phyloP scores from a whole-genome alignment of 2,329 filamentous ascomycete genomes.

The Penicillium rolfsii region DNA sequence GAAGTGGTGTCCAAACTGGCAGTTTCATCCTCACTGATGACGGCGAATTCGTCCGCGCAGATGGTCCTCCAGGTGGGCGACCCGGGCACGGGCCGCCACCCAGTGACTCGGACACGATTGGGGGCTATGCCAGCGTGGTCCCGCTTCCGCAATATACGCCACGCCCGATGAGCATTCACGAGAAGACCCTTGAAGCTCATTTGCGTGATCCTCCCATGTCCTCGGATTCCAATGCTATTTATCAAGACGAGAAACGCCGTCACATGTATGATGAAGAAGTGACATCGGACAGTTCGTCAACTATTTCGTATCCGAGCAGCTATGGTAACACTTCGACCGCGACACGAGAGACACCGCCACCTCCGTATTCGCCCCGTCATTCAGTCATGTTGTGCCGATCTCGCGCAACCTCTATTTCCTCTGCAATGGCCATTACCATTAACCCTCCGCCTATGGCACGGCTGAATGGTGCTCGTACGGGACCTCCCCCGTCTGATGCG shows the following conservation, averaged over 20 bases:
- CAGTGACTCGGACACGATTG: slow-evolving; percentile 27
- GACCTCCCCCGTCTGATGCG: slow-evolving; percentile 29
- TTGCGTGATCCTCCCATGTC: slow-evolving; percentile 37
- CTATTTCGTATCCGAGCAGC: slow-evolving; percentile 48
- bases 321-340: slow-evolving; percentile 51
- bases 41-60: slow-evolving; percentile 25
- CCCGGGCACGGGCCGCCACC: slow-evolving; percentile 23
- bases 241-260: slow-evolving; percentile 38
- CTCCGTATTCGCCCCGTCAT: slow-evolving; percentile 45
- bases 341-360: slow-evolving; percentile 48
- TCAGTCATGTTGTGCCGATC: slow-evolving; percentile 35
- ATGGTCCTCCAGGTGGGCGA: slow-evolving; percentile 6
- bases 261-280: slow-evolving; percentile 37
- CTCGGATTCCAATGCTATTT: slow-evolving; percentile 22
- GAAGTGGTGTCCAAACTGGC: slow-evolving; percentile 27
- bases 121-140: slow-evolving; percentile 38
- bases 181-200: slow-evolving; percentile 45
- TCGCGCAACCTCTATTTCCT: slow-evolving; percentile 39
- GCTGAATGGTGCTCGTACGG: slow-evolving; percentile 35
- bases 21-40: slow-evolving; percentile 22
- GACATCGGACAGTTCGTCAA: slow-evolving; percentile 45
- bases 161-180: slow-evolving; percentile 42
- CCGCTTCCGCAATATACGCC: slow-evolving; percentile 49
- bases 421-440: slow-evolving; percentile 30
- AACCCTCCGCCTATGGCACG: slow-evolving; percentile 32